These are phyloP conservation scores for Fusarium stilboides DNA, from an alignment of 2,329 filamentous ascomycete genomes.

Conservation along the genomic window DNA sequence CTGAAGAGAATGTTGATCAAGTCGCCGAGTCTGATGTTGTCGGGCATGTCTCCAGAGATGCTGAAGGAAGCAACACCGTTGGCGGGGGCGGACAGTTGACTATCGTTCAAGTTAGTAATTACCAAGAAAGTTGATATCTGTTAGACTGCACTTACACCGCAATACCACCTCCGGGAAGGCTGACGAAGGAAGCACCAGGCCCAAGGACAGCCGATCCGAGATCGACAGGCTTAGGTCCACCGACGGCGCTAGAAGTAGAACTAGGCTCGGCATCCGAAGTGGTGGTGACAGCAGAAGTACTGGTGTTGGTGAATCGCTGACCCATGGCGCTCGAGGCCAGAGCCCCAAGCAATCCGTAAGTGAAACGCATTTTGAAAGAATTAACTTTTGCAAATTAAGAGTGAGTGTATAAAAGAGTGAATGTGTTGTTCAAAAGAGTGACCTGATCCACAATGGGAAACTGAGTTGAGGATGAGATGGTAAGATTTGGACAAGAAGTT, in stretches of 20 bases:
- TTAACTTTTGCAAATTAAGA: slow-evolving; percentile 15
- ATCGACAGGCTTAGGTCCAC: background rate
- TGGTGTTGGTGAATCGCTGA: slow-evolving; percentile 42
- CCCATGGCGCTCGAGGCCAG: slow-evolving; percentile 31
- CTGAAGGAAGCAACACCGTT: slow-evolving; percentile 4
- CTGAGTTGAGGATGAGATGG: slow-evolving; percentile 39
- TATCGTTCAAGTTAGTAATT: background rate
- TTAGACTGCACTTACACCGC: slow-evolving; percentile 13
- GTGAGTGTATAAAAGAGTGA: slow-evolving; percentile 21
- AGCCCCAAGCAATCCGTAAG: slow-evolving; percentile 25
- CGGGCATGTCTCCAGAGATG: background rate
- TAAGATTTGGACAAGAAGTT: slow-evolving; percentile 13
- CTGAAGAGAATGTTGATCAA: slow-evolving; percentile 20
- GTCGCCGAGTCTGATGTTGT: background rate
- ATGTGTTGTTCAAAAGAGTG: slow-evolving; percentile 40
- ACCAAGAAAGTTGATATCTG: fast-evolving
- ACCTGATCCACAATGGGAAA: slow-evolving; percentile 40
- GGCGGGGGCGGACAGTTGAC: background rate
- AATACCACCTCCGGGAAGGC: background rate
- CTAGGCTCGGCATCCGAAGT: background rate
- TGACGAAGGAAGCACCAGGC: background rate
- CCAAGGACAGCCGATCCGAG: background rate
- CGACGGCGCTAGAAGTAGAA: background rate
- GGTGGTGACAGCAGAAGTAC: slow-evolving; percentile 7
- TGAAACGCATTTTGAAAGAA: slow-evolving; percentile 36